A percentile compares a stretch with the other conserved stretches of the same genome.
These are phyloP conservation scores for Fraxinus velutina DNA, from an alignment of 305 asterid genomes.

Conservation along the genomic window DNA sequence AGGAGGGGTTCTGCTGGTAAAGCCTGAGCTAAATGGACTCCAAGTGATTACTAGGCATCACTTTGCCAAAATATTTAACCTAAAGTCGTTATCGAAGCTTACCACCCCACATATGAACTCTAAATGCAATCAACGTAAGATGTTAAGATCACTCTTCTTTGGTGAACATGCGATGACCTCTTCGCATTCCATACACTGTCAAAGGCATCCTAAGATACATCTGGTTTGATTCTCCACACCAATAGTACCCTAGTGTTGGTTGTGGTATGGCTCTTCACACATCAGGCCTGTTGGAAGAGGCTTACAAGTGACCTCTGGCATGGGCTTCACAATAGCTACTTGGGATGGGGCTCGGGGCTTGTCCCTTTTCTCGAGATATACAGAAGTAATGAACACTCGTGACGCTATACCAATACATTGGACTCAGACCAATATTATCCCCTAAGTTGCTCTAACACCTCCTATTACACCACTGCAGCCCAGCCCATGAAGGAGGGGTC, in stretches of 20 bases:
- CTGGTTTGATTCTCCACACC: not conserved
- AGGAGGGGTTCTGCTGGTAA: not conserved
- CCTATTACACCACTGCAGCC: not conserved
- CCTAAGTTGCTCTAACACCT: not conserved
- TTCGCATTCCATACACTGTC: not conserved
- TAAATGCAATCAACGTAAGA: not conserved
- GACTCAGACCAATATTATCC: not conserved
- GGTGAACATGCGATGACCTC: not conserved
- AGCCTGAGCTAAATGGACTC: not conserved
- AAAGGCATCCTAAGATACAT: not conserved
- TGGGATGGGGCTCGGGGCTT: not conserved
- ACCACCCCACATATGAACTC: not conserved
- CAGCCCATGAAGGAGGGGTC: not conserved
- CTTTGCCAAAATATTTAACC: not conserved
- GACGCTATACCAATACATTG: not conserved
- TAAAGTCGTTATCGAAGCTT: not conserved
- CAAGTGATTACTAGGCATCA: not conserved
- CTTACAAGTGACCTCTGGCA: not conserved
- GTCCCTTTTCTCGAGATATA: not conserved
- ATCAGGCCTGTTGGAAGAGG: not conserved
- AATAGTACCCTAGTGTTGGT: not conserved
- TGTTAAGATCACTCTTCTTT: not conserved
- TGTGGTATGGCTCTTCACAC: not conserved
- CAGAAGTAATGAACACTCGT: not conserved
- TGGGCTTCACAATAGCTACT: not conserved